Percentiles rank a stretch among this genome's conserved stretches.
These are phyloP conservation scores for Aspergillus pseudoglaucus DNA, from an alignment of 2,329 filamentous ascomycete genomes.

Conservation along the genomic window DNA sequence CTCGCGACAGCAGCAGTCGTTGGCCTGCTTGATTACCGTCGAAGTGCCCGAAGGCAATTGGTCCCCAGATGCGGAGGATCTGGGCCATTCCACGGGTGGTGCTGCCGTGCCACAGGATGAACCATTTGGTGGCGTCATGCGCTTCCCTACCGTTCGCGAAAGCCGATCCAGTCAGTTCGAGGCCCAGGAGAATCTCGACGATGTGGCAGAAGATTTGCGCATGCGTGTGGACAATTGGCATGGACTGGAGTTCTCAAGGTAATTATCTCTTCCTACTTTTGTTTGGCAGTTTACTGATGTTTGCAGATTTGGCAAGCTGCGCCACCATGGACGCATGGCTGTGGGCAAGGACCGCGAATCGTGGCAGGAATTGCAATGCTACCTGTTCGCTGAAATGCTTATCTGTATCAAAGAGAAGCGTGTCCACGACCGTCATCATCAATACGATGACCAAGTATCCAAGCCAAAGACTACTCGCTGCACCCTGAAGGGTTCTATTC, in stretches of 20 bases:
- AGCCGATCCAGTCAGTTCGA: slow-evolving; percentile 66
- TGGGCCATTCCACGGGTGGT: slow-evolving; percentile 50
- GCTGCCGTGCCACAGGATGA: slow-evolving; percentile 42
- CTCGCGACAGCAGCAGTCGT: slow-evolving; percentile 86
- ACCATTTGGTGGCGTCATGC: slow-evolving; percentile 47
- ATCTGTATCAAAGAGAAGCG: slow-evolving; percentile 99
- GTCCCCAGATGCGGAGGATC: slow-evolving; percentile 75
- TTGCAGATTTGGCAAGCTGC: slow-evolving; percentile 79
- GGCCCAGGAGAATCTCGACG: slow-evolving; percentile 67
- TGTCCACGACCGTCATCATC: slow-evolving; percentile 41
- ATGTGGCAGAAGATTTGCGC: slow-evolving; percentile 78
- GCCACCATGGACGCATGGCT: slow-evolving; percentile 79
- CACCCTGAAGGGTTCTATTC: slow-evolving; percentile 91
- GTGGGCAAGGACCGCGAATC: slow-evolving; percentile 94
- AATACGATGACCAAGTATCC: slow-evolving; percentile 56
- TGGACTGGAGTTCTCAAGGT: slow-evolving; percentile 82
- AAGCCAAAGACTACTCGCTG: slow-evolving; percentile 65
- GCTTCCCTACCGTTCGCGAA: slow-evolving; percentile 36
- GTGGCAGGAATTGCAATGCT: slow-evolving; percentile 98
- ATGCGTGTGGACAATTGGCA: slow-evolving; percentile 98
- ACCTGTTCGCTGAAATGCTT: slow-evolving; percentile 95
- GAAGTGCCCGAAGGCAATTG: slow-evolving; percentile 92
- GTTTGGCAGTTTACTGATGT: background rate
- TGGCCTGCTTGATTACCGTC: slow-evolving; percentile 89
- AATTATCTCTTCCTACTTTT: slow-evolving; percentile 18